Conservation (phyloP, 2,329 filamentous ascomycete species). For the Eutypa lata region DNA sequence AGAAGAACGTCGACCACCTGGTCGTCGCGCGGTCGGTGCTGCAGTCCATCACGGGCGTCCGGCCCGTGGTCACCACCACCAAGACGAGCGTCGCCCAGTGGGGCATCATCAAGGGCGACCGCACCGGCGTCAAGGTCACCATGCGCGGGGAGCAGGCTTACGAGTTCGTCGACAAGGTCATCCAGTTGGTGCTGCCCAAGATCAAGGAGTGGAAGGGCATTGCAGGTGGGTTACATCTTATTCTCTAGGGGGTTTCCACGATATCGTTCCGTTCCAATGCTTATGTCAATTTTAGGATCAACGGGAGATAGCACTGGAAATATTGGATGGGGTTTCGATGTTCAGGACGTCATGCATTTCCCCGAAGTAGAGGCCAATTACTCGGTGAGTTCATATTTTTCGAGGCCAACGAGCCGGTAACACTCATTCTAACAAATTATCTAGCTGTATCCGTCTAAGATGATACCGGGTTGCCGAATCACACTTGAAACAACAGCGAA, state of each 20-base stretch:
- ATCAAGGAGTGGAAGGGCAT: conserved; percentile 93
- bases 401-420: not conserved
- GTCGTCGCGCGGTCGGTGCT: conserved; percentile 84
- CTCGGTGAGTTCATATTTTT: conserved; percentile 61
- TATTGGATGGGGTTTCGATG: conserved; percentile 74
- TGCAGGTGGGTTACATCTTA: conserved; percentile 38
- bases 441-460: conserved; percentile 59
- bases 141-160: conserved; percentile 78
- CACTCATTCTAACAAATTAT: conserved; percentile 8
- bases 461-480: conserved; percentile 84
- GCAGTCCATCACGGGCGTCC: conserved; percentile 79
- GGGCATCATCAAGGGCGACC: conserved; percentile 67
- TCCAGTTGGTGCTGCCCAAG: conserved; percentile 86
- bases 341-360: conserved; percentile 76
- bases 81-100: conserved; percentile 72
- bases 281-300: conserved; percentile 30
- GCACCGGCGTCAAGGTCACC: conserved; percentile 73
- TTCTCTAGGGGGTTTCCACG: too few relatives aligned
- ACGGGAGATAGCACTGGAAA: conserved; percentile 89
- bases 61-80: conserved; percentile 66
- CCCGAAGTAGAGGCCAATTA: conserved; percentile 95
- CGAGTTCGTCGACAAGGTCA: conserved; percentile 85
- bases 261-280: conserved; percentile 1
- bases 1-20: conserved; percentile 69
- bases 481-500: conserved; percentile 80